These are phyloP conservation scores for Kwoniella mangroviensis DNA, from an alignment of 768 basidiomycete species.

Conservation along the genomic window DNA sequence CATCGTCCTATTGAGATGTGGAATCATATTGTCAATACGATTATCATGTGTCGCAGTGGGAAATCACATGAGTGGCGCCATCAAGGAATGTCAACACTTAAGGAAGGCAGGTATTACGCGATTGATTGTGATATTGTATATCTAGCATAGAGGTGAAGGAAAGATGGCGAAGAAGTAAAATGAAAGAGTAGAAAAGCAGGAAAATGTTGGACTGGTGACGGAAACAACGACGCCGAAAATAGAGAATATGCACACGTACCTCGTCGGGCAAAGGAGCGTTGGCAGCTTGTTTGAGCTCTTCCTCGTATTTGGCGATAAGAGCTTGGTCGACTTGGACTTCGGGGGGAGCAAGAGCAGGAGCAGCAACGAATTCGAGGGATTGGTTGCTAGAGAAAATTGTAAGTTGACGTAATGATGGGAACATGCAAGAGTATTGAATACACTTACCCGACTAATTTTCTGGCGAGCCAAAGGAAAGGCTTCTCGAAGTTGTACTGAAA, in stretches of 20 bases:
- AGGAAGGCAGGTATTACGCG: no score
- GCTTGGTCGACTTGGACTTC: constrained; percentile 80
- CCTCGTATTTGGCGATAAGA: constrained; percentile 78
- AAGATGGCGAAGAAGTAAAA: no score
- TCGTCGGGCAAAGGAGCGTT: constrained; percentile 95
- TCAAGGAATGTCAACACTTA: background rate
- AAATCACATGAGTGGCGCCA: no score
- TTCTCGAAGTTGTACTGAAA: constrained; percentile 93
- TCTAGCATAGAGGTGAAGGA: no score
- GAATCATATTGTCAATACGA: background rate
- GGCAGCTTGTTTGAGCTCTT: constrained; percentile 83
- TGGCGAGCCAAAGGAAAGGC: constrained; percentile 98
- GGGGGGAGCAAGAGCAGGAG: constrained; percentile 91
- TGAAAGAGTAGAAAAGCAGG: background rate
- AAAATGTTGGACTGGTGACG: background rate
- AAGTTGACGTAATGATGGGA: background rate
- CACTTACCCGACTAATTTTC: constrained; percentile 93
- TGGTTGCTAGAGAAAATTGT: constrained; percentile 66
- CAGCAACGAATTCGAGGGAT: constrained; percentile 90
- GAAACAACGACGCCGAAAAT: background rate
- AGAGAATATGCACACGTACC: constrained; percentile 57
- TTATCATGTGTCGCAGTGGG: background rate
- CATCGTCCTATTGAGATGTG: constrained; percentile 46
- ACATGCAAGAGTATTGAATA: background rate
- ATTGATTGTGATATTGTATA: no score